A percentile compares a stretch with the other conserved stretches of the same genome.
Evolutionary conservation across 192 early-diverging fungal genomes (phyloP).

Genomic region (Nowakowskiella sp.): DNA sequence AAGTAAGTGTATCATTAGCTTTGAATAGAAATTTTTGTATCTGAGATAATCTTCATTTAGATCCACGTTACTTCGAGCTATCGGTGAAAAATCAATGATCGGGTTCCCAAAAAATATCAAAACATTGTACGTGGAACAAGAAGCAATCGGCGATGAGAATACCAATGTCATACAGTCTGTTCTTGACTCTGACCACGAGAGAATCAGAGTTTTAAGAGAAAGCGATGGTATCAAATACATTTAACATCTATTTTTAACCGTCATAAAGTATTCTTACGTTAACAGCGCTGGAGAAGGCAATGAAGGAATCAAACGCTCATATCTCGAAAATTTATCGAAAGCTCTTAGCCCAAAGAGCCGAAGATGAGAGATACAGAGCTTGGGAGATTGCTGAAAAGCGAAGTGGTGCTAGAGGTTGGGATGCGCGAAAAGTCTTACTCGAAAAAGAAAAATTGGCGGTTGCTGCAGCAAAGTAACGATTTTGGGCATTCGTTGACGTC

Average conservation of each 20-base stretch:
- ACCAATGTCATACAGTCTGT: slow-evolving; percentile 45
- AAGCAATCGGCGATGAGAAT: slow-evolving; percentile 22
- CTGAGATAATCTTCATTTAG: no score
- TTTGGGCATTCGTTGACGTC: background rate
- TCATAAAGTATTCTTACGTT: background rate
- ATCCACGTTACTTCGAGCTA: slow-evolving; percentile 47
- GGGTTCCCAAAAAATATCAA: slow-evolving; percentile 77
- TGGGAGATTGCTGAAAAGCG: slow-evolving; percentile 21
- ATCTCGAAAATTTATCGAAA: slow-evolving; percentile 17
- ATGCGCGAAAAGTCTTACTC: slow-evolving; percentile 34
- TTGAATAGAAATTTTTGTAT: slow-evolving; percentile 11
- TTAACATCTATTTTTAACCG: background rate
- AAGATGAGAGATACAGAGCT: slow-evolving; percentile 2
- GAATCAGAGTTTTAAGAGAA: slow-evolving; percentile 41
- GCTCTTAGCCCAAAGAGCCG: slow-evolving; percentile 3
- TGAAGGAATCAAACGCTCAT: background rate
- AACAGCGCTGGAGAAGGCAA: background rate
- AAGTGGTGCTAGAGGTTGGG: slow-evolving; percentile 23
- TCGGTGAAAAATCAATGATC: slow-evolving; percentile 56
- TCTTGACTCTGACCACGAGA: slow-evolving; percentile 53
- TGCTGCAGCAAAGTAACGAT: background rate
- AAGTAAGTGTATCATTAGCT: slow-evolving; percentile 45
- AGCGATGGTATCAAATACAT: slow-evolving; percentile 30
- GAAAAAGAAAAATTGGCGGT: no score
- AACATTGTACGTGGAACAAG: slow-evolving; percentile 74